Evolutionary conservation across 2,329 filamentous ascomycete genomes (phyloP), one percentile per base, ranked within the genome.

Genomic region (Decorospora gaudefroyi): DNA sequence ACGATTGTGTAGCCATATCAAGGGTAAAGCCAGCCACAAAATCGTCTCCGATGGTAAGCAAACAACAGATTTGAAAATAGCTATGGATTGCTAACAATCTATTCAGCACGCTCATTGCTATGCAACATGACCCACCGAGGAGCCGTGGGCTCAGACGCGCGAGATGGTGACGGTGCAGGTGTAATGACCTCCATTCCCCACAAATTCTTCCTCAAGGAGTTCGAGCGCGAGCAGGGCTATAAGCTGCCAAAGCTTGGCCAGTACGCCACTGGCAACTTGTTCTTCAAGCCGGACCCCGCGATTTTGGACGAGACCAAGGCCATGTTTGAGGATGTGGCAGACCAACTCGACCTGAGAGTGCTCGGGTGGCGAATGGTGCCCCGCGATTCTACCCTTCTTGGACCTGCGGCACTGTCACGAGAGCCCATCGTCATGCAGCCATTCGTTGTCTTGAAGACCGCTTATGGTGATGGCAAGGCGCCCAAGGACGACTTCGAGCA

Each of bases 61-160:
- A 38, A 42, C 21, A 21, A 25, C 2, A 16, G n/a, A 11, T 30
- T 11, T 9, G 6, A 2, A 0, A n/a, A 12, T 10, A 13, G 13
- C 22, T 18, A 33, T 17, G 9, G 2, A 30, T 38, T 75, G 59
- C 77, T 69, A 46, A 52, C 28, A 33, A 9, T n/a, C 25, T 54
- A 21, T 49, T 30, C 62, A 93, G 89, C 91, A 59, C 87, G 89
- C 58, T 95, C 91, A 74, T 80, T 99, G 51, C 85, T 99, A 54
- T 99, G 93, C 81, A 97, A 99, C 82, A 99, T 99, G 93, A 97
- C 93, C 80, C 93, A 99, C 79, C 87, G 93, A 72, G 93, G 93
- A 79, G 93, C 93, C 55, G 92, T 97, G 63, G 93, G 93, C 62
- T 97, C 93, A 49, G 93, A 99, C 78, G 90, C 90, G 68, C 87